These are phyloP conservation scores for Leonotis leonurus DNA, from an alignment of 257 asterid species.

Conservation along the genomic window DNA sequence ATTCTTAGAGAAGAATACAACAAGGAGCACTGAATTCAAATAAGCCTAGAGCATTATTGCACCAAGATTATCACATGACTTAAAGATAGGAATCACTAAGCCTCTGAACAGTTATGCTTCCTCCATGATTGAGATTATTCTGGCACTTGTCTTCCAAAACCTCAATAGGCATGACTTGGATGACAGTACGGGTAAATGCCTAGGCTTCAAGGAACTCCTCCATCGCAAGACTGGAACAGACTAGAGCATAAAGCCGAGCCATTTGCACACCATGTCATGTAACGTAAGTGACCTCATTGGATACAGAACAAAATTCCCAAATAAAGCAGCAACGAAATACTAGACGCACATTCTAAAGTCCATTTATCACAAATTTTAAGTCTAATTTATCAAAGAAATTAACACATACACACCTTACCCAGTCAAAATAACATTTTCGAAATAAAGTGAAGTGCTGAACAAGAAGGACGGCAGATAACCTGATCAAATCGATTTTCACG, in stretches of 20 bases:
- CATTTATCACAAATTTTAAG: too few relatives aligned
- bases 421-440: background rate
- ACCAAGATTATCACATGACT: background rate
- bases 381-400: background rate
- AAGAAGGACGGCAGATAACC: constrained; percentile 39
- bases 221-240: background rate
- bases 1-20: background rate
- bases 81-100: background rate
- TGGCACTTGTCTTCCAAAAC: background rate
- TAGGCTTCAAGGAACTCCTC: background rate
- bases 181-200: too few relatives aligned
- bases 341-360: background rate
- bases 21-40: background rate
- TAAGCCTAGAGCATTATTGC: background rate
- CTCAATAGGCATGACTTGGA: background rate
- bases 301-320: background rate
- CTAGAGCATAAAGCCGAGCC: background rate
- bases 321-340: background rate
- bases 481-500: constrained; percentile 62
- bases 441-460: constrained; percentile 1
- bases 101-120: background rate
- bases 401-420: background rate
- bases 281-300: background rate
- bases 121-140: background rate
- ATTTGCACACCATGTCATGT: background rate